These are phyloP conservation scores for Tetraselmis striata DNA, from an alignment of 139 green algal genomes.

Conservation along the genomic window DNA sequence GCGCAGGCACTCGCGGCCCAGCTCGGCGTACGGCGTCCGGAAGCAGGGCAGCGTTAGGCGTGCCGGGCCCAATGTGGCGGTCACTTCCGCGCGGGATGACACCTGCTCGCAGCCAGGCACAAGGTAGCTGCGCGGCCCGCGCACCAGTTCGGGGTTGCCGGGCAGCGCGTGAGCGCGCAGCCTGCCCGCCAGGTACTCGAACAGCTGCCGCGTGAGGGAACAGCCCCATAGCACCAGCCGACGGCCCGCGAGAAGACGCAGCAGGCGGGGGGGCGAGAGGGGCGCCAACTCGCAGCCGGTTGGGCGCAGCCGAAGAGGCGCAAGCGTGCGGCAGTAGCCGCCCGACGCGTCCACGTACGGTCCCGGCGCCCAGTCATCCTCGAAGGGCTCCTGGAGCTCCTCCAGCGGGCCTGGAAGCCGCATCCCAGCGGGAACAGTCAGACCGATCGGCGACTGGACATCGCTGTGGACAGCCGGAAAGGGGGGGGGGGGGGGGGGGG, in stretches of 20 bases:
- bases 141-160: not conserved
- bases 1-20: not conserved
- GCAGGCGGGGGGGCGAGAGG: not conserved
- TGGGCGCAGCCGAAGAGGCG: not conserved
- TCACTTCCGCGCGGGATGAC: not conserved
- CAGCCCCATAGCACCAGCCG: not conserved
- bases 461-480: not conserved
- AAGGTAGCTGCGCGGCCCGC: not conserved
- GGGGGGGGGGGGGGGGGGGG: too few relatives aligned
- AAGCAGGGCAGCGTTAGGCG: not conserved
- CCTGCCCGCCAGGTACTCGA: not conserved
- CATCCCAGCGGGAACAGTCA: not conserved
- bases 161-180: not conserved
- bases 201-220: not conserved
- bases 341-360: not conserved
- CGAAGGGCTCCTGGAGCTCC: not conserved
- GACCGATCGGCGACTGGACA: not conserved
- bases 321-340: not conserved
- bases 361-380: not conserved
- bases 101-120: not conserved
- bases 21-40: not conserved
- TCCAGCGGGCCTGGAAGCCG: not conserved
- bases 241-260: not conserved
- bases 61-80: not conserved
- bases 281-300: not conserved